Evolutionary conservation across 352 stramenopile genomes (phyloP).

Genomic region (Peronospora tabacina): DNA sequence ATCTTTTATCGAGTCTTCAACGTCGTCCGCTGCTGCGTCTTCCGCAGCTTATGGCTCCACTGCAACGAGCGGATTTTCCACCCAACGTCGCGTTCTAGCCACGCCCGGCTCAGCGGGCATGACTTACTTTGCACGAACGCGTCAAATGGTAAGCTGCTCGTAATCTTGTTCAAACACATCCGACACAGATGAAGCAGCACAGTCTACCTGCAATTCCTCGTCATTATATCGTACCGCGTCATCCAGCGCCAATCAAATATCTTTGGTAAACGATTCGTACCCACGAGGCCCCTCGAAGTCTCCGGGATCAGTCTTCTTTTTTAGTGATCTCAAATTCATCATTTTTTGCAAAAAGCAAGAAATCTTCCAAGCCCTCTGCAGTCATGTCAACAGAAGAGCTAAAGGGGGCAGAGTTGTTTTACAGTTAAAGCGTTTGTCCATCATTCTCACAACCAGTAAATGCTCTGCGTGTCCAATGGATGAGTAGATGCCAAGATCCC

Average conservation of each 20-base stretch:
- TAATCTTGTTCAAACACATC: constrained; percentile 83
- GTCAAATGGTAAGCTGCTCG: constrained; percentile 53
- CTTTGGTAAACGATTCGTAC: constrained; percentile 56
- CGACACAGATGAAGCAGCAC: constrained; percentile 53
- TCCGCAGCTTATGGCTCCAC: too few relatives aligned
- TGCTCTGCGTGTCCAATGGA: constrained; percentile 65
- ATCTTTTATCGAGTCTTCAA: too few relatives aligned
- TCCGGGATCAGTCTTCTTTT: constrained; percentile 61
- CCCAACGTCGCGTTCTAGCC: too few relatives aligned
- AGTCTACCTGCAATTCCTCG: constrained; percentile 67
- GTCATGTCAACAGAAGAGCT: constrained; percentile 75
- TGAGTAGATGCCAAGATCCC: constrained; percentile 64
- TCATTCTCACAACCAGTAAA: constrained; percentile 74
- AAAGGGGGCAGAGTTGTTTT: constrained; percentile 73
- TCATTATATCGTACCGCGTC: constrained; percentile 74
- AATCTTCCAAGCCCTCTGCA: constrained; percentile 79
- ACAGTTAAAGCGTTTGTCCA: constrained; percentile 69
- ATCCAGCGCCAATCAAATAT: constrained; percentile 81
- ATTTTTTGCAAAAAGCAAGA: constrained; percentile 74
- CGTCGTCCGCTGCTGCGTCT: too few relatives aligned
- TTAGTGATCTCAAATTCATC: constrained; percentile 88
- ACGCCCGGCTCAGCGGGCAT: too few relatives aligned
- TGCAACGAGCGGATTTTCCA: too few relatives aligned
- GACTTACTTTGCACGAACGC: constrained; percentile 58
- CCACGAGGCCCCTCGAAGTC: constrained; percentile 53